These are phyloP conservation scores for Immersiella caudata DNA, from an alignment of 495 filamentous ascomycete species.

Conservation along the genomic window DNA sequence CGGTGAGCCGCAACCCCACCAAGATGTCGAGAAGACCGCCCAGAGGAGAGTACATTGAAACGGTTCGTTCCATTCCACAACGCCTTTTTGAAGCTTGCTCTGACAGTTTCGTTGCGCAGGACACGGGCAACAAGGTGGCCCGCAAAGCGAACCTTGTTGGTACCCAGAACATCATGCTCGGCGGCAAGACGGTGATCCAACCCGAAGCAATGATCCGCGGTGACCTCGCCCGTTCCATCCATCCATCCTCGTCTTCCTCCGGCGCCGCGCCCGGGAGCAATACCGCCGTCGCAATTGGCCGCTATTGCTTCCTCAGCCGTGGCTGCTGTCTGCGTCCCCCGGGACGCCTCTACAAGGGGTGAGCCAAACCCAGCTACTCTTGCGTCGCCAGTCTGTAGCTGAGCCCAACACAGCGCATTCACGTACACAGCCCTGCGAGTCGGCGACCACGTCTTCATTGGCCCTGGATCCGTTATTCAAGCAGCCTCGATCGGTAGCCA, in stretches of 20 bases:
- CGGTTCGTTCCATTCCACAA: slow-evolving; percentile 56
- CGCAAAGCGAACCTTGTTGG: slow-evolving; percentile 87
- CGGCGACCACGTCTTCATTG: slow-evolving; percentile 89
- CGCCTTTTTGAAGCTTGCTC: neutral
- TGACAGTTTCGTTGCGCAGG: slow-evolving; percentile 50
- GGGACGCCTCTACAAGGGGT: slow-evolving; percentile 69
- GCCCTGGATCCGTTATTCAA: slow-evolving; percentile 70
- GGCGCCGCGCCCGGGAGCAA: slow-evolving; percentile 46
- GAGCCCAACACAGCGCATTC: slow-evolving; percentile 46
- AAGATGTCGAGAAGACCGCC: slow-evolving; percentile 74
- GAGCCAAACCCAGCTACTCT: slow-evolving; percentile 3
- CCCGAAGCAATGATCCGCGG: slow-evolving; percentile 90
- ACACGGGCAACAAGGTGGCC: slow-evolving; percentile 98
- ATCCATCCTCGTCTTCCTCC: slow-evolving; percentile 42
- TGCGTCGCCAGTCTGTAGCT: neutral
- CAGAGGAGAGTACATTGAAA: slow-evolving; percentile 95
- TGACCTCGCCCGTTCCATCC: slow-evolving; percentile 69
- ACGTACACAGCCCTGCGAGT: slow-evolving; percentile 87
- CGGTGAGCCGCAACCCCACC: slow-evolving; percentile 13
- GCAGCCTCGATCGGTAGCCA: slow-evolving; percentile 78
- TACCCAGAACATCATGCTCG: slow-evolving; percentile 96
- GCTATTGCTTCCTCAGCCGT: slow-evolving; percentile 82
- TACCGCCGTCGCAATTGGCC: slow-evolving; percentile 81
- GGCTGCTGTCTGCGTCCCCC: slow-evolving; percentile 77
- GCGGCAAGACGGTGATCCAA: slow-evolving; percentile 92